Evolutionary conservation across 2,329 filamentous ascomycete genomes (phyloP).

Genomic region (Talaromyces islandicus): DNA sequence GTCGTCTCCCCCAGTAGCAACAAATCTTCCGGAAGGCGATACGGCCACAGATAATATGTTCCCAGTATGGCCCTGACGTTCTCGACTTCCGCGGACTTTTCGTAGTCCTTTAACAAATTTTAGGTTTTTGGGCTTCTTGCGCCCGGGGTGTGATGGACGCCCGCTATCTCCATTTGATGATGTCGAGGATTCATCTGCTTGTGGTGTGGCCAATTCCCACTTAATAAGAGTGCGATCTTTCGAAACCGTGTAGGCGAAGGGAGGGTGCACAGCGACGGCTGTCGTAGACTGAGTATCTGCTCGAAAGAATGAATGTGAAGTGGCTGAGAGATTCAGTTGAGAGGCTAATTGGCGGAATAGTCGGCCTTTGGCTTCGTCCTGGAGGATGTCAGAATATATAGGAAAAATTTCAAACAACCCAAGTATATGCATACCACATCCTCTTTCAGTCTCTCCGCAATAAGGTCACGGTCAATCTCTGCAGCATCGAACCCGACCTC

Average conservation of each 20-base stretch:
- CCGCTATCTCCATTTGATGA: slow-evolving; percentile 58
- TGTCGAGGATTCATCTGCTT: slow-evolving; percentile 28
- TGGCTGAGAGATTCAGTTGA: slow-evolving; percentile 63
- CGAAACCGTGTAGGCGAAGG: slow-evolving; percentile 80
- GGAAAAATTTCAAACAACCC: neutral
- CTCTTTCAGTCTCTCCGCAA: slow-evolving; percentile 83
- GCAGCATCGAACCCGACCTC: slow-evolving; percentile 87
- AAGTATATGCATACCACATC: slow-evolving; percentile 57
- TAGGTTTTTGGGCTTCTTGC: slow-evolving; percentile 40
- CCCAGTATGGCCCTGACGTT: slow-evolving; percentile 67
- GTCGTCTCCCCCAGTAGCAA: slow-evolving; percentile 85
- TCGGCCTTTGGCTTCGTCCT: slow-evolving; percentile 80
- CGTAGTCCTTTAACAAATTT: slow-evolving; percentile 45
- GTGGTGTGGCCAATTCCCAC: slow-evolving; percentile 67
- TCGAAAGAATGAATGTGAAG: slow-evolving; percentile 66
- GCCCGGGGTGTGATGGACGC: slow-evolving; percentile 55
- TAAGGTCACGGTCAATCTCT: slow-evolving; percentile 86
- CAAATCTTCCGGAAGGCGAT: slow-evolving; percentile 81
- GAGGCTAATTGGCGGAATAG: slow-evolving; percentile 75
- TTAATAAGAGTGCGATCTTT: slow-evolving; percentile 83
- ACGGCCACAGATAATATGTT: slow-evolving; percentile 79
- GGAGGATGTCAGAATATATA: slow-evolving; percentile 13
- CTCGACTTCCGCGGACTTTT: slow-evolving; percentile 31
- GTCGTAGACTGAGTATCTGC: slow-evolving; percentile 74
- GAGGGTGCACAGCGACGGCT: slow-evolving; percentile 69